Evolutionary conservation across 345 rosid species (phyloP).

Genomic region (Moricandia moricandioides): DNA sequence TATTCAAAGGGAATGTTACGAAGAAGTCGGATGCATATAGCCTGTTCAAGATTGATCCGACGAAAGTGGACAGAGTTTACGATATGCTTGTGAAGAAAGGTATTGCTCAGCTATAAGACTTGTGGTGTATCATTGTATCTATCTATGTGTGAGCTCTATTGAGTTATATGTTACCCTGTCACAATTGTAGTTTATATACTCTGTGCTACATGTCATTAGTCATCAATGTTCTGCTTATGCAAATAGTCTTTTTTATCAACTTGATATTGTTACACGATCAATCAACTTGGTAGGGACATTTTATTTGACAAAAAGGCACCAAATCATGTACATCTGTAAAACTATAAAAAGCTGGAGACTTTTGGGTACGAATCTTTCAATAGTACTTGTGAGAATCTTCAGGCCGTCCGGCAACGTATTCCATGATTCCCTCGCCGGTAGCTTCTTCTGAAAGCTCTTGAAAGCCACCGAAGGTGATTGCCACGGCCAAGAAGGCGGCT

Average conservation of each 20-base stretch:
- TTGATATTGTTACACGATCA: background rate
- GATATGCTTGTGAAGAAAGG: conserved; percentile 96
- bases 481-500: conserved; percentile 51
- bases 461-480: conserved; percentile 63
- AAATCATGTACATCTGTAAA: conserved; percentile 20
- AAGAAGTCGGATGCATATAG: conserved; percentile 59
- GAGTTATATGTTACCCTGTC: conserved; percentile 12
- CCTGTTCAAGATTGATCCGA: conserved; percentile 48
- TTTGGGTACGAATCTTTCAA: background rate
- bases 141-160: conserved; percentile 21
- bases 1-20: conserved; percentile 67
- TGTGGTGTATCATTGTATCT: conserved; percentile 22
- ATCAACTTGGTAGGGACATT: background rate
- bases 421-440: conserved; percentile 58
- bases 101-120: conserved; percentile 56
- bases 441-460: conserved; percentile 43
- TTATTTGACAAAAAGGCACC: conserved; percentile 13
- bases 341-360: background rate
- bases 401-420: conserved; percentile 59
- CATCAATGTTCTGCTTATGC: background rate
- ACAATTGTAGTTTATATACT: conserved; percentile 11
- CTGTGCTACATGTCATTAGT: background rate
- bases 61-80: conserved; percentile 78
- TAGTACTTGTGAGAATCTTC: conserved; percentile 30
- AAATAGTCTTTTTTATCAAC: background rate